Evolutionary conservation across 164 flowering plant species (phyloP), one percentile per base, ranked within the genome.

Genomic region (Tetrastigma voinierianum): DNA sequence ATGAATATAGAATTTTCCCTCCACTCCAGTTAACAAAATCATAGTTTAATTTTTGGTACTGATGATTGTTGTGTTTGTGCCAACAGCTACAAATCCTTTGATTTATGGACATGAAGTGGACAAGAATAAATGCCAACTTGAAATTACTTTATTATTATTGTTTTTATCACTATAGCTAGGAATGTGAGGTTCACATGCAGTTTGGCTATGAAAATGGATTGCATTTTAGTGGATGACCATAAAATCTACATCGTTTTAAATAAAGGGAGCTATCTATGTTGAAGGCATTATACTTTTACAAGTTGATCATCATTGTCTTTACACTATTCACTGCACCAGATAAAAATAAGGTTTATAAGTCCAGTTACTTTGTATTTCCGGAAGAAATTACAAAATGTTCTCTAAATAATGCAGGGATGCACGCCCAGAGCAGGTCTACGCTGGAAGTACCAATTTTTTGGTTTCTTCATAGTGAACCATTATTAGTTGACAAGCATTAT

Each of bases 371-470:
- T 32, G 40, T 32, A 32, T 32, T 32, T 32, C 40, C 6, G 5
- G 40, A 32, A 32, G 15, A 47, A 46, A 25, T n/a, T n/a, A 14
- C 23, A 16, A 61, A 59, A 15, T 47, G 43, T 59, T 21, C 17
- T 24, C n/a, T 51, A 45, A 52, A 66, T 59, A 24, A 53, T 83
- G 77, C 82, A 95, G 99, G 98, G 15, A 68, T 68, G 54, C 95
- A 90, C 81, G 90, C 96, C 46, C 83, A 85, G 75, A 85, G 93
- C 78, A 81, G 97, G 66, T 90, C 94, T 54, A 89, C 88, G 0
- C 79, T 93, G 71, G 98, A 96, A 82, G 81, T 96, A 75, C 99
- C 99, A 16, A 84, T 96, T 18, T 93, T 96, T 73, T 96, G 98
- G 99, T 93, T 96, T 76, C 82, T 96, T 67, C 84, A 93, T 70